Percentiles rank a stretch among this genome's conserved stretches.
Conservation (phyloP, 192 early-diverging fungal species). For the Jimgerdemannia flammicorona region DNA sequence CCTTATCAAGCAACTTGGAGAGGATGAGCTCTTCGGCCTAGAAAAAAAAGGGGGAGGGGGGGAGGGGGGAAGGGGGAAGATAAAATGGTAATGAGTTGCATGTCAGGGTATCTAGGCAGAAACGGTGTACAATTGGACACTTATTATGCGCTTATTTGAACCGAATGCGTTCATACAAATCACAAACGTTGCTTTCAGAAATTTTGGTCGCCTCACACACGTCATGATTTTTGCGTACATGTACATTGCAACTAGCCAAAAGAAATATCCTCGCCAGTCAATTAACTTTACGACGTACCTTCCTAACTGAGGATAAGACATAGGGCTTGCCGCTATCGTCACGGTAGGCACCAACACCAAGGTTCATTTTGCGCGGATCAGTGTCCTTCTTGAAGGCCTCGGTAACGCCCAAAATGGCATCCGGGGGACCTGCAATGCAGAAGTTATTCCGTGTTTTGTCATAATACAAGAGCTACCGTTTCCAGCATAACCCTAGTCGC, state of each 20-base stretch:
- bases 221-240: too few species aligned
- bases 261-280: slow-evolving; percentile 1
- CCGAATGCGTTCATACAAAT: too few species aligned
- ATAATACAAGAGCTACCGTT: not conserved
- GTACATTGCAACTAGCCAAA: too few species aligned
- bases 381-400: slow-evolving; percentile 93
- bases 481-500: not conserved
- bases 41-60: slow-evolving; percentile 2
- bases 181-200: too few species aligned
- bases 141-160: too few species aligned
- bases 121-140: too few species aligned
- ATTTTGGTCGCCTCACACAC: too few species aligned
- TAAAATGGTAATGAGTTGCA: too few species aligned
- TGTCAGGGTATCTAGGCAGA: too few species aligned
- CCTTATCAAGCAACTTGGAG: slow-evolving; percentile 76
- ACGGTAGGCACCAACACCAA: slow-evolving; percentile 97
- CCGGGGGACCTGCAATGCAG: slow-evolving; percentile 55
- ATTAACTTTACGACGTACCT: slow-evolving; percentile 44
- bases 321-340: slow-evolving; percentile 91
- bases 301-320: slow-evolving; percentile 83
- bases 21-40: slow-evolving; percentile 82
- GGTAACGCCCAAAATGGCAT: slow-evolving; percentile 84
- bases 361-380: slow-evolving; percentile 93
- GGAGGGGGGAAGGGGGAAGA: too few species aligned
- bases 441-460: not conserved